Conservation (phyloP, 805 yeast genomes). For the Saccharomycopsis olivae region DNA sequence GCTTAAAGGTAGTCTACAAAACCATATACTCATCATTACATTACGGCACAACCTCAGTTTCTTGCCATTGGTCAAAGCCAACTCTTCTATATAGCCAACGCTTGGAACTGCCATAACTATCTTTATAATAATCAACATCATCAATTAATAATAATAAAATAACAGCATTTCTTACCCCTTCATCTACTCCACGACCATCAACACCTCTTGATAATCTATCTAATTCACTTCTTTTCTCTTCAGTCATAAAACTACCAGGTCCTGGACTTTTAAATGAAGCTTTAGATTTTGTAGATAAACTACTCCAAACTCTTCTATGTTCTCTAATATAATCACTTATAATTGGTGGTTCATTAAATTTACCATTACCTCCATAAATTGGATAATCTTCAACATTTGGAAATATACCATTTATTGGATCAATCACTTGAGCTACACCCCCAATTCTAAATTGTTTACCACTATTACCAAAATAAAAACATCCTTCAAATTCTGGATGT, state of each 20-base stretch:
- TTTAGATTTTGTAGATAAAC: constrained; percentile 46
- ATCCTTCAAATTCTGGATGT: constrained; percentile 59
- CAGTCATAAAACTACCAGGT: constrained; percentile 52
- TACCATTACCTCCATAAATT: background rate
- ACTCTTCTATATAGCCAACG: constrained; percentile 44
- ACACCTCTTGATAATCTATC: constrained; percentile 76
- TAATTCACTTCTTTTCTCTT: constrained; percentile 42
- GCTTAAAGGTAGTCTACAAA: no score
- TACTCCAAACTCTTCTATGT: constrained; percentile 50
- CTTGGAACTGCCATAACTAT: constrained; percentile 32
- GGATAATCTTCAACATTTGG: constrained; percentile 15
- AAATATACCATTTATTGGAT: constrained; percentile 15
- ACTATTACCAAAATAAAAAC: constrained; percentile 54
- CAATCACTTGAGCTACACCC: constrained; percentile 48
- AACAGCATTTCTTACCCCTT: constrained; percentile 53
- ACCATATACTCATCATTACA: no score
- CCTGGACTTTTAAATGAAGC: constrained; percentile 62
- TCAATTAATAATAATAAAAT: constrained; percentile 62
- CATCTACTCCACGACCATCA: constrained; percentile 62
- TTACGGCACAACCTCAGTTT: constrained; percentile 69
- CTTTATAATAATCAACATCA: constrained; percentile 55
- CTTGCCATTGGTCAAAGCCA: constrained; percentile 58
- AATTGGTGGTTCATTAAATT: constrained; percentile 35
- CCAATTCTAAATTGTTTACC: constrained; percentile 64
- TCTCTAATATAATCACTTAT: constrained; percentile 60